These are phyloP conservation scores for Plasmodium fragile DNA, from an alignment of 169 alveolate genomes.

Conservation along the genomic window DNA sequence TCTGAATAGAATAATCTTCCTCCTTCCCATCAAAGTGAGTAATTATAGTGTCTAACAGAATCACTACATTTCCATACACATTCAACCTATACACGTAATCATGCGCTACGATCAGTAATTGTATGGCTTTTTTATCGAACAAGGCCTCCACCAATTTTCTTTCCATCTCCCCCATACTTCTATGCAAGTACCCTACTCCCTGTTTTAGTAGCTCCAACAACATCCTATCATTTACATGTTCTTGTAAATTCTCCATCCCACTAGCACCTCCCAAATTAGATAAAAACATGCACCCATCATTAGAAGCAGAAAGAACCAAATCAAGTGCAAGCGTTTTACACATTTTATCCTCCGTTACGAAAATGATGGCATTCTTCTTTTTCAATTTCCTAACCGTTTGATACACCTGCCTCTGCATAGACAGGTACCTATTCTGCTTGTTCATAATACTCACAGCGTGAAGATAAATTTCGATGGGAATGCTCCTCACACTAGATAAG, in stretches of 20 bases:
- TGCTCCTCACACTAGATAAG: conserved; percentile 88
- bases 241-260: background rate
- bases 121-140: conserved; percentile 88
- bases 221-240: conserved; percentile 1
- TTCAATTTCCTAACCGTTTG: conserved; percentile 70
- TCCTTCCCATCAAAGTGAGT: conserved; percentile 88
- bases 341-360: conserved; percentile 96
- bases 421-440: conserved; percentile 61
- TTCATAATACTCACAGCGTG: conserved; percentile 76
- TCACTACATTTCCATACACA: conserved; percentile 86
- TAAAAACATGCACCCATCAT: conserved; percentile 78
- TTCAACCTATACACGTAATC: conserved; percentile 94
- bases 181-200: conserved; percentile 79
- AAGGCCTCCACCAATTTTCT: conserved; percentile 87
- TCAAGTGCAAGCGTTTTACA: conserved; percentile 96
- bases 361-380: conserved; percentile 89
- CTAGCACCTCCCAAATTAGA: conserved; percentile 6
- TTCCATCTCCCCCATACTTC: conserved; percentile 88
- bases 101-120: conserved; percentile 92
- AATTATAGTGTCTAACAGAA: conserved; percentile 87
- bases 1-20: conserved; percentile 96
- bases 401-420: conserved; percentile 77
- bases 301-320: conserved; percentile 87
- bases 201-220: conserved; percentile 5
- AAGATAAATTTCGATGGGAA: conserved; percentile 84